Percentiles rank a stretch among this genome's conserved stretches.
These are phyloP conservation scores for Aspergillus intermedius DNA, from an alignment of 2,329 filamentous ascomycete species.

Conservation along the genomic window DNA sequence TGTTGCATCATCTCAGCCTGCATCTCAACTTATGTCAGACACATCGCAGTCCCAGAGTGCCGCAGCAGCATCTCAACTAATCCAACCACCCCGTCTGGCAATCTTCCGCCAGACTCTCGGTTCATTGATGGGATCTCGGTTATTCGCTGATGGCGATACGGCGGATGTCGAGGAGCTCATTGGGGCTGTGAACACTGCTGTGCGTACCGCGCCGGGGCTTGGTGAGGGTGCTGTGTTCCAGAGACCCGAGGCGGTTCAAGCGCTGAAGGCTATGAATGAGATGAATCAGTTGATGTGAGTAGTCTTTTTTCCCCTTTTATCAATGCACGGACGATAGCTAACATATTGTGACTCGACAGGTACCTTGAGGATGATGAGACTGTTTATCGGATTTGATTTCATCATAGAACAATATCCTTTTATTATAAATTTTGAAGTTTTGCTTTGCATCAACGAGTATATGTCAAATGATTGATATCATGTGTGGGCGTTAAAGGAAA, in stretches of 20 bases:
- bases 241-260: slow-evolving; percentile 65
- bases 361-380: slow-evolving; percentile 50
- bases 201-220: slow-evolving; percentile 43
- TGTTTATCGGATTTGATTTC: slow-evolving; percentile 61
- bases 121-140: slow-evolving; percentile 67
- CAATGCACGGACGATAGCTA: slow-evolving; percentile 39
- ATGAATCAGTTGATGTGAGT: slow-evolving; percentile 89
- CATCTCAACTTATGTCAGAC: slow-evolving; percentile 58
- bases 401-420: too few relatives aligned
- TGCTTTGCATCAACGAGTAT: too few relatives aligned
- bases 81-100: slow-evolving; percentile 55
- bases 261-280: slow-evolving; percentile 71
- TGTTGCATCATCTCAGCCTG: slow-evolving; percentile 71
- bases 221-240: slow-evolving; percentile 57
- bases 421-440: too few relatives aligned
- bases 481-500: too few relatives aligned
- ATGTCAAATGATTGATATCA: too few relatives aligned
- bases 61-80: slow-evolving; percentile 34
- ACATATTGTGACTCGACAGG: slow-evolving; percentile 31
- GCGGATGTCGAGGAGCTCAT: slow-evolving; percentile 70
- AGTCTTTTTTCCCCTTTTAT: not conserved
- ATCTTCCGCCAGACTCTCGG: slow-evolving; percentile 77
- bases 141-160: slow-evolving; percentile 78
- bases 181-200: slow-evolving; percentile 67
- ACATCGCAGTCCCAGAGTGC: slow-evolving; percentile 43